Conservation (phyloP, 257 asterid genomes). For the Plectranthus barbatus region DNA sequence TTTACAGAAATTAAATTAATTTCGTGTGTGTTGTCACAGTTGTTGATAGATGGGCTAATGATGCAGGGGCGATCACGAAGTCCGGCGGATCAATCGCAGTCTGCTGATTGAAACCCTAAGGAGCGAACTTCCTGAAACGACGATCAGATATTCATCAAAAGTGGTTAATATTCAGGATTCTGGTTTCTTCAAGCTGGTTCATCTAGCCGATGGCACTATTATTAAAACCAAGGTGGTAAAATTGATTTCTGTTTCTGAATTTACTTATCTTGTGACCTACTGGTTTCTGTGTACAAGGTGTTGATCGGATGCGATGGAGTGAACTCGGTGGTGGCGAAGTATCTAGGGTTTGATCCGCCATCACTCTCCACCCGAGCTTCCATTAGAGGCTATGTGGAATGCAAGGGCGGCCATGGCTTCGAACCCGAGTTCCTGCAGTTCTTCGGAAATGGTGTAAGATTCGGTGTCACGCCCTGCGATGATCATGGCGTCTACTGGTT, state of each 20-base stretch:
- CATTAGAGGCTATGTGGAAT: constrained; percentile 35
- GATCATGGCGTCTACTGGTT: constrained; percentile 41
- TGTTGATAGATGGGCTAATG: too few relatives aligned
- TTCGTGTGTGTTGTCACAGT: too few relatives aligned
- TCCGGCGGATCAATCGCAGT: constrained; percentile 35
- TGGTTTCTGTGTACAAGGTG: constrained; percentile 17
- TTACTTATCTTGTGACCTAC: not conserved
- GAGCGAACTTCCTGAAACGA: constrained; percentile 29
- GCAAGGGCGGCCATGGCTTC: constrained; percentile 23
- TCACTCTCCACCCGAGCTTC: constrained; percentile 27
- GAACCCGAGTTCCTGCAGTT: constrained; percentile 31
- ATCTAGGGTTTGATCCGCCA: constrained; percentile 31
- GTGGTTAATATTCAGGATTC: constrained; percentile 26
- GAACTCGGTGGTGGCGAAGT: constrained; percentile 38
- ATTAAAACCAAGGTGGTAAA: constrained; percentile 29
- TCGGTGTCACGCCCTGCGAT: constrained; percentile 42
- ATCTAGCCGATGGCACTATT: constrained; percentile 32
- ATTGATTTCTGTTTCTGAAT: too few relatives aligned
- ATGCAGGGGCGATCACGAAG: constrained; percentile 33
- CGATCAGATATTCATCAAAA: constrained; percentile 33
- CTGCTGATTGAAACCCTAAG: constrained; percentile 27
- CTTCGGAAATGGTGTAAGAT: constrained; percentile 42
- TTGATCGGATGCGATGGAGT: constrained; percentile 58
- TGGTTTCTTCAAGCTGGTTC: constrained; percentile 27
- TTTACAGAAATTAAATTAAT: too few relatives aligned